These are phyloP conservation scores for Saposhnikovia divaricata DNA, from an alignment of 129 eudicot species.

Conservation along the genomic window DNA sequence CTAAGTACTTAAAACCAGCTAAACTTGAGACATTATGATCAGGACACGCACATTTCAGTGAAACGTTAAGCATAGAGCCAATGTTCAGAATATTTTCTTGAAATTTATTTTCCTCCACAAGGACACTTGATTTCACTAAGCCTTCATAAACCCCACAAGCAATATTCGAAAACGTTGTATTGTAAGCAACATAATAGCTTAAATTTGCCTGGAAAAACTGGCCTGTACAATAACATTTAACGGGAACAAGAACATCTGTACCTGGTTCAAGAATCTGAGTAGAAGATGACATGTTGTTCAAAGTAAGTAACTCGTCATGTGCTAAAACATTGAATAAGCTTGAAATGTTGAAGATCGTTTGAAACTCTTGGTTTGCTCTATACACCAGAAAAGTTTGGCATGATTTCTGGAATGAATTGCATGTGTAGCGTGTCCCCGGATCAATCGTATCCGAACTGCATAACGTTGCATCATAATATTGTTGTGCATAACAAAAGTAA, in stretches of 20 bases:
- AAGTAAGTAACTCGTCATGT: constrained; percentile 19
- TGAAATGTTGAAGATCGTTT: constrained; percentile 41
- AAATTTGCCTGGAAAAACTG: constrained; percentile 33
- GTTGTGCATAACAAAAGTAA: constrained; percentile 23
- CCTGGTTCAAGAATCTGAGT: constrained; percentile 28
- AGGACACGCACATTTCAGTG: constrained; percentile 73
- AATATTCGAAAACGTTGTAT: constrained; percentile 25
- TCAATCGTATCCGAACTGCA: constrained; percentile 24
- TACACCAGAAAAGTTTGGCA: constrained; percentile 57
- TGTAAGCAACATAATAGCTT: constrained; percentile 20
- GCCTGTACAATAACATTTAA: constrained; percentile 39
- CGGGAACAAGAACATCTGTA: constrained; percentile 55
- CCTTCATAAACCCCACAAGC: constrained; percentile 59
- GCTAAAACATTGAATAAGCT: constrained; percentile 26
- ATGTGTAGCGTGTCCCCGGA: constrained; percentile 57
- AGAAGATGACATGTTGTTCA: constrained; percentile 32
- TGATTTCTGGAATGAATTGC: constrained; percentile 27
- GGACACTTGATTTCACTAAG: constrained; percentile 41
- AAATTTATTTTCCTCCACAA: constrained; percentile 32
- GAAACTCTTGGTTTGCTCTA: constrained; percentile 33
- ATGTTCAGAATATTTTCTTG: constrained; percentile 16
- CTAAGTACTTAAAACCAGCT: constrained; percentile 33
- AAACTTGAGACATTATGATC: constrained; percentile 22
- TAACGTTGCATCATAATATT: constrained; percentile 39
- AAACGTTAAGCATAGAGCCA: constrained; percentile 41